phyloP scores from a whole-genome alignment of 768 basidiomycete species.

The Favolaschia claudopus region DNA sequence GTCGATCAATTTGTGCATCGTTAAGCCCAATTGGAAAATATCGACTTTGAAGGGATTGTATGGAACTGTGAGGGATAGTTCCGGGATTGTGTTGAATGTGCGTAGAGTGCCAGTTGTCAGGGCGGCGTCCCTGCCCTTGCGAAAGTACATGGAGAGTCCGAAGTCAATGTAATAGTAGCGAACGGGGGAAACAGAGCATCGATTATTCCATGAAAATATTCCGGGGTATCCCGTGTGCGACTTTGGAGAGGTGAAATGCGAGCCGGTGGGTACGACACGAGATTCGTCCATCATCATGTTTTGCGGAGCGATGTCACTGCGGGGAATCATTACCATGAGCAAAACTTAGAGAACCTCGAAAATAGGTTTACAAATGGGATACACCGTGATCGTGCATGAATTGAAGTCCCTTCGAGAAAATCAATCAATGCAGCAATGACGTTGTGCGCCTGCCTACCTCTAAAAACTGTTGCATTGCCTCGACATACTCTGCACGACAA shows the following conservation, averaged over 20 bases:
- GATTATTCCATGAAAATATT: background rate
- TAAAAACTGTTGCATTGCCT: background rate
- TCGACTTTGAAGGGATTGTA: slow-evolving; percentile 12
- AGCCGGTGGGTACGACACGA: background rate
- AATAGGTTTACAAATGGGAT: background rate
- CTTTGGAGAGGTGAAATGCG: background rate
- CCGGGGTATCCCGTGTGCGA: background rate
- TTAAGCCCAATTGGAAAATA: slow-evolving; percentile 7
- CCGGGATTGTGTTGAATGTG: slow-evolving; percentile 1
- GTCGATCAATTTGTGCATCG: background rate
- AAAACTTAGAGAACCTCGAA: background rate
- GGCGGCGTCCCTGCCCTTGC: background rate
- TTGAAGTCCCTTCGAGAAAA: background rate
- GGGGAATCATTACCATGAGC: background rate
- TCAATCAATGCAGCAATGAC: background rate
- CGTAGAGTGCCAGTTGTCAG: background rate
- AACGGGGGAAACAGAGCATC: background rate
- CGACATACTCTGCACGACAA: background rate
- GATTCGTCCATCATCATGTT: slow-evolving; percentile 7
- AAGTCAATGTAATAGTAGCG: slow-evolving; percentile 11
- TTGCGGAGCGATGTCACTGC: slow-evolving; percentile 5
- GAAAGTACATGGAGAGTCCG: slow-evolving; percentile 4
- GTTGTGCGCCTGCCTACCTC: background rate
- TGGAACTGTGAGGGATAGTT: background rate
- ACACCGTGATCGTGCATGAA: slow-evolving; percentile 11